Conservation (phyloP, 768 basidiomycete species). For the Melanogaster broomeanus region DNA sequence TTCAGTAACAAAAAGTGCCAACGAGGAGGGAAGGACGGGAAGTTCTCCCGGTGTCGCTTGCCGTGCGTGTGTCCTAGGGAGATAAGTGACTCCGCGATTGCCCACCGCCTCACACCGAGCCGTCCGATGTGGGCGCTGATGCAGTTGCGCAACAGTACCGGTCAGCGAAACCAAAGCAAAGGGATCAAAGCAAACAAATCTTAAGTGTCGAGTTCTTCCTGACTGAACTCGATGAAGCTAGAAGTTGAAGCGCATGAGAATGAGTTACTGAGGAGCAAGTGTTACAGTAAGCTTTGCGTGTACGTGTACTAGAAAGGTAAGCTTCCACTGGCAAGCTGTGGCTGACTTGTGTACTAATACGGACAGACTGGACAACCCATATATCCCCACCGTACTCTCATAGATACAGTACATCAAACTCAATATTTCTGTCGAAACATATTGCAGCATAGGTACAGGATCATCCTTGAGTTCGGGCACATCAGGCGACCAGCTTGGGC, state of each 20-base stretch:
- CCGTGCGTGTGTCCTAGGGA: constrained; percentile 25
- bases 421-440: too few relatives aligned
- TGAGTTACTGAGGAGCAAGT: not conserved
- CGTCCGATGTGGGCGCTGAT: constrained; percentile 21
- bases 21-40: constrained; percentile 12
- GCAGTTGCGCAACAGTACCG: constrained; percentile 8
- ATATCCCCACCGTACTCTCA: too few relatives aligned
- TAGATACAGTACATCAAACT: too few relatives aligned
- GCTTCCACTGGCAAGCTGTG: too few relatives aligned
- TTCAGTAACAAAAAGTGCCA: constrained; percentile 10
- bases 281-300: too few relatives aligned
- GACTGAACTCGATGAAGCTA: not conserved
- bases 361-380: too few relatives aligned
- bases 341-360: too few relatives aligned
- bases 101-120: constrained; percentile 13
- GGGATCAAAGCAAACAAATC: not conserved
- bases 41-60: constrained; percentile 29
- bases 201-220: not conserved
- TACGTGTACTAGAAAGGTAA: too few relatives aligned
- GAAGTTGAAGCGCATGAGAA: not conserved
- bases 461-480: too few relatives aligned
- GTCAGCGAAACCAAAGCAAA: not conserved
- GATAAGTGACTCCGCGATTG: constrained; percentile 15
- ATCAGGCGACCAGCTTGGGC: too few relatives aligned
- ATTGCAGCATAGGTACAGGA: too few relatives aligned